Evolutionary conservation across 2,329 filamentous ascomycete genomes (phyloP).

Genomic region (Diplodia seriata): DNA sequence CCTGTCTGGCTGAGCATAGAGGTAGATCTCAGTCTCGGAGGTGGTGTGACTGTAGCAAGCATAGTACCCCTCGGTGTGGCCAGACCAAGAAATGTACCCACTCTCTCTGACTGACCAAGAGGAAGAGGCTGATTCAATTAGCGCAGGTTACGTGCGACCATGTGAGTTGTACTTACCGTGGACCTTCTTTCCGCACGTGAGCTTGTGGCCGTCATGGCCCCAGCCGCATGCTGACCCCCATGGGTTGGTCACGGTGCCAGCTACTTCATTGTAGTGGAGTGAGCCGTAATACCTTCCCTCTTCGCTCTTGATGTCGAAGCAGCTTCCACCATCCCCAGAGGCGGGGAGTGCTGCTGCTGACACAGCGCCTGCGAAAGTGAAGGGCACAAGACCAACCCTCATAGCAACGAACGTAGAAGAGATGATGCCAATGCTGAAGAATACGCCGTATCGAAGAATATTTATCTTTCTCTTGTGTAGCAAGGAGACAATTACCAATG

Average conservation of each 20-base stretch:
- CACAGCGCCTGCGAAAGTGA: conserved; percentile 5
- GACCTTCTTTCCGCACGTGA: neutral
- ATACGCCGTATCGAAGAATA: neutral
- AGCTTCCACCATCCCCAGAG: neutral
- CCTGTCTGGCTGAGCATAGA: neutral
- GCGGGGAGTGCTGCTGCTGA: conserved; percentile 5
- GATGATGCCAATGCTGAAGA: neutral
- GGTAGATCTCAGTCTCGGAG: neutral
- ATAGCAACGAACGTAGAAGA: neutral
- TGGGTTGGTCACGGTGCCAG: neutral
- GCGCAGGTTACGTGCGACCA: neutral
- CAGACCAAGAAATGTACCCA: neutral
- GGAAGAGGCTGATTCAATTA: neutral
- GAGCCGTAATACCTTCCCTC: neutral
- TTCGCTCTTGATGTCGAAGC: neutral
- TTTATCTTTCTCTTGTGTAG: neutral
- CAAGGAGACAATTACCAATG: neutral
- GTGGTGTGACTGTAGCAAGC: neutral
- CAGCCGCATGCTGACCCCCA: neutral
- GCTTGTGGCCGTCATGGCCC: neutral
- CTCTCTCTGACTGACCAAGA: neutral
- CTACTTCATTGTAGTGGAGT: conserved; percentile 1
- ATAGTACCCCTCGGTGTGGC: neutral
- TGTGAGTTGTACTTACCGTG: neutral
- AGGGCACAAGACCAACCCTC: conserved; percentile 3